Base-by-base conservation (phyloP, 495 filamentous ascomycete species). In the Friedmanniomyces endolithicus region DNA sequence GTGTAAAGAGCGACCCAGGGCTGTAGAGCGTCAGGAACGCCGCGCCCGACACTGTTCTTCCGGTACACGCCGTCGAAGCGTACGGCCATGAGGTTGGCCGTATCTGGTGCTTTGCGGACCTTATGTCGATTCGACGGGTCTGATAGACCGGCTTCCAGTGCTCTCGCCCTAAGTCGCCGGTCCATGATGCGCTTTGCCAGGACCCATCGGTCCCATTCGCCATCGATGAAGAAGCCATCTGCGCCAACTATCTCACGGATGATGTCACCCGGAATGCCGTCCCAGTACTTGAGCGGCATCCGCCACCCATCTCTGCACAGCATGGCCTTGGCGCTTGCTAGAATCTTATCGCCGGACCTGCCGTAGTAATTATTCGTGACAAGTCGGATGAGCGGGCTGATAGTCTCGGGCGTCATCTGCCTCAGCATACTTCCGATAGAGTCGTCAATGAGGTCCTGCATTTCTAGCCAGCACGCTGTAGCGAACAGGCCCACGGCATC, bases 341-440 rank as follows among this genome's bases (percentile, higher is more conserved):
- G 57, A 11, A 81, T 71, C 40, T 75, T 69, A 41, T 79, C 78
- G 6, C 79, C 78, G 17, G 74, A 63, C 33, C 71, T 70, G 14
- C 78, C 79, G 53, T 81, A 81, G 62, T 80, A 81, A 52, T 78
- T 81, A 25, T 63, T 68, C 0, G 77, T 78, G 34, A 81, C 79
- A n/a, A 81, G 67, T 24, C 67, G 68, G 34, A 81, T 74, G 2
- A 78, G 59, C 12, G 68, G 60, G 6, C 70, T 65, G 14, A 81
- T 68, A 17, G 67, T 76, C 11, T 63, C 62, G 0, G 76, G 72
- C 33, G 55, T 68, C 70, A 81, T 73, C 53, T 78, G 76, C 24
- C 76, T 70, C 9, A 81, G 66, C 34, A 81, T 71, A 11, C 74
- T 71, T 4, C 72, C 71, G 23, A 78, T 74, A 56, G 75, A 75